A percentile compares a stretch with the other conserved stretches of the same genome.
Conservation (phyloP, 2,329 filamentous ascomycete genomes). For the Nigrograna mackinnonii region DNA sequence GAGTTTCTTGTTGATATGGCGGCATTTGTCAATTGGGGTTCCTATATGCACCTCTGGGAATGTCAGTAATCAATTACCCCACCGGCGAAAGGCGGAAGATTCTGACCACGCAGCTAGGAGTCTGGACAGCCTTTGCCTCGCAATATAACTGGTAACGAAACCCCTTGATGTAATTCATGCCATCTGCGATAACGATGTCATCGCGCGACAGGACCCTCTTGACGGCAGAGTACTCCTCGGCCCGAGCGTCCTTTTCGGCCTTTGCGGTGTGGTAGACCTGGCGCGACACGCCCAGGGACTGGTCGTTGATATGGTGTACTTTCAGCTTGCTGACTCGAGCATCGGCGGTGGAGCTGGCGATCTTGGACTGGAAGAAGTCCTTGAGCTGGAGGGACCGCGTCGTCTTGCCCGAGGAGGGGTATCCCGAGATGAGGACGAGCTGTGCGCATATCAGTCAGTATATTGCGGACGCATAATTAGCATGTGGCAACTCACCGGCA, state of each 20-base stretch:
- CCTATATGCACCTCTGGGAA: constrained; percentile 59
- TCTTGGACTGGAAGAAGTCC: constrained; percentile 64
- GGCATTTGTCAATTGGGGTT: constrained; percentile 58
- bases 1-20: constrained; percentile 62
- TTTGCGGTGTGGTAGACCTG: constrained; percentile 76
- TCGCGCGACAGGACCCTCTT: constrained; percentile 73
- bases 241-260: constrained; percentile 80
- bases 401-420: constrained; percentile 66
- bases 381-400: constrained; percentile 66
- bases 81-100: background rate
- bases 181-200: constrained; percentile 79
- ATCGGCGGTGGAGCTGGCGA: constrained; percentile 51
- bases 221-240: constrained; percentile 74
- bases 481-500: too few species aligned
- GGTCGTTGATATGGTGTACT: constrained; percentile 75
- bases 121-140: constrained; percentile 79
- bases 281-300: constrained; percentile 70
- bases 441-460: constrained; percentile 41
- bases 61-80: constrained; percentile 27
- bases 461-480: too few species aligned
- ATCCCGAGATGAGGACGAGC: constrained; percentile 66
- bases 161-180: constrained; percentile 86
- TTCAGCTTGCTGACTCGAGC: constrained; percentile 59
- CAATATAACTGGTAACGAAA: constrained; percentile 87
- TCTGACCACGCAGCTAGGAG: constrained; percentile 72